These are phyloP conservation scores for Hymenoscyphus repandus DNA, from an alignment of 2,329 filamentous ascomycete genomes.

Conservation along the genomic window DNA sequence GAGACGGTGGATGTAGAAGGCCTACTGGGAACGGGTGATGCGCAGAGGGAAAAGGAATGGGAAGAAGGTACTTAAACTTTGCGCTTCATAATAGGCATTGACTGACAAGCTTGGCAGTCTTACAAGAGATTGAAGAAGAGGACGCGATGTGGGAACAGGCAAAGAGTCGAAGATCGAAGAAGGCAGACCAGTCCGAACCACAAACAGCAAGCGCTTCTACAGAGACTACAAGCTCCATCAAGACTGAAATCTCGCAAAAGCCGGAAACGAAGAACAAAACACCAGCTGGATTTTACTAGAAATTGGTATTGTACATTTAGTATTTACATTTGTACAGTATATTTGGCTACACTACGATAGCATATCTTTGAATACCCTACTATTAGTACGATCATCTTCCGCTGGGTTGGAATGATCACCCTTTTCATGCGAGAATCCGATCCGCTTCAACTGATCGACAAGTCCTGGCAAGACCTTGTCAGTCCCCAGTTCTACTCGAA, in stretches of 20 bases:
- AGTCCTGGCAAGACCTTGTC: slow-evolving; percentile 53
- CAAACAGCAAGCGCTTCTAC: no score
- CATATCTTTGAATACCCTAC: slow-evolving; percentile 52
- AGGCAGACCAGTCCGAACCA: slow-evolving; percentile 10
- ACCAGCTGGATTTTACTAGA: slow-evolving; percentile 30
- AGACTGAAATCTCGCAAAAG: neutral
- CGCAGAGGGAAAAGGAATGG: slow-evolving; percentile 76
- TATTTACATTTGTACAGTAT: slow-evolving; percentile 23
- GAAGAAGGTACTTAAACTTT: slow-evolving; percentile 60
- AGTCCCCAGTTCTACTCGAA: slow-evolving; percentile 53
- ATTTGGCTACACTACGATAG: slow-evolving; percentile 40
- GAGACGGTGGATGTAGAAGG: slow-evolving; percentile 83
- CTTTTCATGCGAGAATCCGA: slow-evolving; percentile 24
- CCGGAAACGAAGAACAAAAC: slow-evolving; percentile 22
- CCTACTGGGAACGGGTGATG: slow-evolving; percentile 71
- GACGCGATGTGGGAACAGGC: slow-evolving; percentile 41
- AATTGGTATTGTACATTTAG: neutral
- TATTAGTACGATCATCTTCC: slow-evolving; percentile 24
- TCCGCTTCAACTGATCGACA: slow-evolving; percentile 42
- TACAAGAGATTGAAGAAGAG: slow-evolving; percentile 62
- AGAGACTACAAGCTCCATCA: slow-evolving; percentile 1
- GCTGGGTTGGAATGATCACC: slow-evolving; percentile 26
- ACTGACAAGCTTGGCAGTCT: slow-evolving; percentile 39
- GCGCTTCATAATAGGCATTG: neutral
- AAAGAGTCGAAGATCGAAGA: slow-evolving; percentile 21